These are phyloP conservation scores for Anthoceros angustus DNA, from an alignment of 225 moss, liverwort and hornwort species.

Conservation along the genomic window DNA sequence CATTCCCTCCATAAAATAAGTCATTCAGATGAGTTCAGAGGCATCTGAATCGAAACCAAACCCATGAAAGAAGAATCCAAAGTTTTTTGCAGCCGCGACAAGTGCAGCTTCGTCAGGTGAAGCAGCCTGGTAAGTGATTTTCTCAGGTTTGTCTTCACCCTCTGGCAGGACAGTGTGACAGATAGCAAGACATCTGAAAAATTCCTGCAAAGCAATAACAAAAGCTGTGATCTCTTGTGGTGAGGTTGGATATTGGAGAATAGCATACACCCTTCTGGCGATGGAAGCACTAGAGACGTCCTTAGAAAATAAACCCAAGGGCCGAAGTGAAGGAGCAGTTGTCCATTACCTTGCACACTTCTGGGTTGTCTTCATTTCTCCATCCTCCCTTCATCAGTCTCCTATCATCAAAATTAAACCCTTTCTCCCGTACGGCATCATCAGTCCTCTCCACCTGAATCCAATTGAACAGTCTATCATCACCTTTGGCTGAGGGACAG, in stretches of 20 bases:
- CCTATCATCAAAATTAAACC: constrained; percentile 83
- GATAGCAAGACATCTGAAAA: constrained; percentile 84
- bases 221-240: neutral
- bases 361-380: constrained; percentile 51
- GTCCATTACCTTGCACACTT: constrained; percentile 39
- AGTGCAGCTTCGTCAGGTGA: constrained; percentile 94
- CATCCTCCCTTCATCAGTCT: constrained; percentile 84
- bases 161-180: constrained; percentile 94
- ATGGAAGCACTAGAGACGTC: neutral
- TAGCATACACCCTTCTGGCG: too few relatives aligned
- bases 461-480: neutral
- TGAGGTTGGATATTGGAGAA: too few relatives aligned
- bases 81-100: constrained; percentile 78
- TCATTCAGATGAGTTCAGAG: neutral
- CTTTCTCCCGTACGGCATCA: constrained; percentile 63
- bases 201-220: constrained; percentile 41
- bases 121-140: constrained; percentile 80
- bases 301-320: neutral
- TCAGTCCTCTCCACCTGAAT: constrained; percentile 40
- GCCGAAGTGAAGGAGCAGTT: neutral
- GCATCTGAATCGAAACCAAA: constrained; percentile 13
- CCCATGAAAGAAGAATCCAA: constrained; percentile 90
- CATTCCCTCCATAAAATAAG: neutral
- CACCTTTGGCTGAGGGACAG: neutral
- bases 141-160: constrained; percentile 77